Evolutionary conservation across 345 rosid genomes (phyloP).

Genomic region (sweet orange (Citrus sinensis)): DNA sequence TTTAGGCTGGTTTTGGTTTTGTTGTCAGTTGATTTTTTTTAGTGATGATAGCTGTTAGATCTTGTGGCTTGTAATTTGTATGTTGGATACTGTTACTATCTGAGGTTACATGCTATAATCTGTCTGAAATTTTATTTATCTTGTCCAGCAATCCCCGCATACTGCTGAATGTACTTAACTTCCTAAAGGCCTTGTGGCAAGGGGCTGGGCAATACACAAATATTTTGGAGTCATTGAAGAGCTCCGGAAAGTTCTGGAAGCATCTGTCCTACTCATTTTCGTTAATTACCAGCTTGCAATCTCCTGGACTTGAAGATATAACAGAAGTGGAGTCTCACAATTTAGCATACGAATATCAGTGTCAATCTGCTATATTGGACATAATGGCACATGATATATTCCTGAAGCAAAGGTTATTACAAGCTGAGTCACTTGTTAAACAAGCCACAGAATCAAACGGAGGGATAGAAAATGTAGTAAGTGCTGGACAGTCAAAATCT

Average conservation of each 20-base stretch:
- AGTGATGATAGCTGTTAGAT: constrained; percentile 10
- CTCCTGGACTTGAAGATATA: constrained; percentile 33
- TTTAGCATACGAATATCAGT: constrained; percentile 50
- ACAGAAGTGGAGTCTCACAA: constrained; percentile 40
- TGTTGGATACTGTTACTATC: constrained; percentile 13
- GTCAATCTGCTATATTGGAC: constrained; percentile 71
- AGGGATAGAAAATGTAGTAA: constrained; percentile 25
- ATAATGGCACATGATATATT: constrained; percentile 77
- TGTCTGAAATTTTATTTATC: constrained; percentile 12
- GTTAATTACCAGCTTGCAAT: constrained; percentile 32
- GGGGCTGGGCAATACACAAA: constrained; percentile 67
- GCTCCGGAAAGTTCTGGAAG: constrained; percentile 64
- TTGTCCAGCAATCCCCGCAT: constrained; percentile 60
- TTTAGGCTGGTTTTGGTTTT: constrained; percentile 10
- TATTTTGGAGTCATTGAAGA: constrained; percentile 53
- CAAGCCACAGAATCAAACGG: constrained; percentile 31
- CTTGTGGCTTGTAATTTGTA: constrained; percentile 14
- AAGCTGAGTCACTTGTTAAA: constrained; percentile 48
- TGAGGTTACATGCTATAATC: not conserved
- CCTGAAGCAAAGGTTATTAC: constrained; percentile 64
- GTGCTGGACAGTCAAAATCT: constrained; percentile 26
- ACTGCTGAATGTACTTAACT: constrained; percentile 54
- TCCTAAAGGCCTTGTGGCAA: constrained; percentile 90
- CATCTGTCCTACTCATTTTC: constrained; percentile 47
- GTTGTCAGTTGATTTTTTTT: not conserved